phyloP scores from a whole-genome alignment of 805 yeast genomes.

The Pichia deserticola region DNA sequence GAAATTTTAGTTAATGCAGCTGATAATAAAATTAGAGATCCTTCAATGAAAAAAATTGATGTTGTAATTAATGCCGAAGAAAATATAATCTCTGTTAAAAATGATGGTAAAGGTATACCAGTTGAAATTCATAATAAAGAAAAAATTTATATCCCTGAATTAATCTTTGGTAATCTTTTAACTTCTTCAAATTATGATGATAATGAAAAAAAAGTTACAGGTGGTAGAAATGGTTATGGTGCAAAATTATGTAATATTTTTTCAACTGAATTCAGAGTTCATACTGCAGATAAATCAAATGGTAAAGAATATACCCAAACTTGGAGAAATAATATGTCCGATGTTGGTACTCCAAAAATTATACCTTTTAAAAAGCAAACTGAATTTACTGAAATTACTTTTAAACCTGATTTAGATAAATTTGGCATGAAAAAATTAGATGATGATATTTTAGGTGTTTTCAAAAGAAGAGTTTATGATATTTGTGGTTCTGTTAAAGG shows the following conservation, averaged over 20 bases:
- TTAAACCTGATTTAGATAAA: slow-evolving; percentile 77
- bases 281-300: slow-evolving; percentile 72
- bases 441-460: slow-evolving; percentile 72
- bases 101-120: slow-evolving; percentile 95
- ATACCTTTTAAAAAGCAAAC: slow-evolving; percentile 47
- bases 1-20: slow-evolving; percentile 98
- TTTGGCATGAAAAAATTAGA: slow-evolving; percentile 84
- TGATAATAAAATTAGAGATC: slow-evolving; percentile 94
- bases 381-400: slow-evolving; percentile 82
- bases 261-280: slow-evolving; percentile 77
- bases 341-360: slow-evolving; percentile 69
- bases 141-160: slow-evolving; percentile 87
- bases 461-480: slow-evolving; percentile 92
- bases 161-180: slow-evolving; percentile 89
- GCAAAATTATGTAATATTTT: slow-evolving; percentile 96
- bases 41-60: slow-evolving; percentile 75
- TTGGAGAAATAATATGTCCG: slow-evolving; percentile 85
- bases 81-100: slow-evolving; percentile 70
- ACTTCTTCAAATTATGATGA: slow-evolving; percentile 97
- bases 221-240: slow-evolving; percentile 98
- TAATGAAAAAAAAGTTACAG: slow-evolving; percentile 89
- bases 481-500: slow-evolving; percentile 89
- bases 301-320: slow-evolving; percentile 66
- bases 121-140: slow-evolving; percentile 90
- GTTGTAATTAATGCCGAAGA: slow-evolving; percentile 75